A percentile compares a stretch with the other conserved stretches of the same genome.
Evolutionary conservation across 495 filamentous ascomycete species (phyloP).

Genomic region (Podospora fimiseda): DNA sequence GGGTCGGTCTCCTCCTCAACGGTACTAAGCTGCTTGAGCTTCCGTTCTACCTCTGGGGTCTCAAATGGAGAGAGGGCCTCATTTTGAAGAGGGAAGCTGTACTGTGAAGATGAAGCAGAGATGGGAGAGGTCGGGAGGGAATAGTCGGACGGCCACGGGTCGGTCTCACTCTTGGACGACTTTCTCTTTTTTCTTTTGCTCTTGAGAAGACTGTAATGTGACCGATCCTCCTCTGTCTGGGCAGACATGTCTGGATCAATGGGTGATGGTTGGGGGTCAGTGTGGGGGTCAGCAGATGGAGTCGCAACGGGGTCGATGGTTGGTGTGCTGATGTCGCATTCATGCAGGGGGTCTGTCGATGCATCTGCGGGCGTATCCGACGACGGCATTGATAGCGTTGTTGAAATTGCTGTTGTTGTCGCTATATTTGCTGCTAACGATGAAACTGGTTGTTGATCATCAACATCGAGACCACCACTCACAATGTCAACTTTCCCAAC

Average conservation of each 20-base stretch:
- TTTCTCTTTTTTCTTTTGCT: conserved; percentile 25
- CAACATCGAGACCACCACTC: background rate
- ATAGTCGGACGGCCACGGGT: conserved; percentile 18
- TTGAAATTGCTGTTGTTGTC: no score
- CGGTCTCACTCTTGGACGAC: conserved; percentile 12
- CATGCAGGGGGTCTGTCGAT: background rate
- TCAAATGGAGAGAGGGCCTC: conserved; percentile 10
- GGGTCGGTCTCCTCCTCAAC: conserved; percentile 25
- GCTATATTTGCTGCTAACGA: no score
- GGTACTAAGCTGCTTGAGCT: conserved; percentile 23
- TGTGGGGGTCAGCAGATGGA: background rate
- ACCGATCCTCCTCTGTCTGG: conserved; percentile 10
- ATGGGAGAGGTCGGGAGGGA: background rate
- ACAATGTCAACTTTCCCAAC: background rate
- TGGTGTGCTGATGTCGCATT: background rate
- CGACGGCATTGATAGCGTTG: no score
- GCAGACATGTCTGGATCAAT: conserved; percentile 11
- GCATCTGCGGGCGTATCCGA: background rate
- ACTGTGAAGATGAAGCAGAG: conserved; percentile 9
- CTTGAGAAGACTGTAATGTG: conserved; percentile 23
- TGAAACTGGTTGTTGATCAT: no score
- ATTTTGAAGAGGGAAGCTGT: conserved; percentile 1
- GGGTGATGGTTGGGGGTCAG: conserved; percentile 2
- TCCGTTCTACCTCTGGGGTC: conserved; percentile 14
- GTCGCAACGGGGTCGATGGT: background rate